Conservation (phyloP, 2,329 filamentous ascomycete species). For the Myriosclerotinia curreyana region DNA sequence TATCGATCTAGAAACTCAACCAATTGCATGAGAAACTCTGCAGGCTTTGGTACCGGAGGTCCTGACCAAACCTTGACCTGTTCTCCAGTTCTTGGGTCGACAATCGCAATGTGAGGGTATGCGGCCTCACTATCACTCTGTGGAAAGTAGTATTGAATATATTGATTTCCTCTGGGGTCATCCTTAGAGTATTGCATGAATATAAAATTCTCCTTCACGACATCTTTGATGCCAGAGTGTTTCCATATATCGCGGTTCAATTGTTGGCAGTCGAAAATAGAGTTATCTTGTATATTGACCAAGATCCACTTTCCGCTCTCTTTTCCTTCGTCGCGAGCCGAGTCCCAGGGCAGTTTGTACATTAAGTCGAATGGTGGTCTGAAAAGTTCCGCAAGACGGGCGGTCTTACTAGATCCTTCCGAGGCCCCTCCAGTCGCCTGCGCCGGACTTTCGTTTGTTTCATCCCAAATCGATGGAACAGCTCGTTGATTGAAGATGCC, state of each 20-base stretch:
- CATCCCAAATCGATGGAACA: conserved; percentile 48
- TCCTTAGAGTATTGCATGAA: conserved; percentile 94
- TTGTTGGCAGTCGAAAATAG: conserved; percentile 90
- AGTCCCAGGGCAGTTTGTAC: conserved; percentile 73
- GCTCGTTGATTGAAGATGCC: conserved; percentile 69
- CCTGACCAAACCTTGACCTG: conserved; percentile 97
- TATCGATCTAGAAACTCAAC: conserved; percentile 97
- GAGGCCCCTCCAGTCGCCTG: conserved; percentile 63
- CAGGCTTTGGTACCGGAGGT: conserved; percentile 67
- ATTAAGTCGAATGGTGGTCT: conserved; percentile 91
- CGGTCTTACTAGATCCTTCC: conserved; percentile 65
- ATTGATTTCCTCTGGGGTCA: conserved; percentile 73
- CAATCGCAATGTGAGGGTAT: conserved; percentile 92
- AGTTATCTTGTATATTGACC: conserved; percentile 91
- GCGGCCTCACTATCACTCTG: conserved; percentile 78
- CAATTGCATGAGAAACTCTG: conserved; percentile 85
- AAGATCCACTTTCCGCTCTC: conserved; percentile 90
- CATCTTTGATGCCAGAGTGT: conserved; percentile 71
- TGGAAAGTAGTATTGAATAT: conserved; percentile 85
- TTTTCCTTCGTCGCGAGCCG: conserved; percentile 80
- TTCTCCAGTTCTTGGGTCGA: conserved; percentile 93
- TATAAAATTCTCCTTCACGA: conserved; percentile 87
- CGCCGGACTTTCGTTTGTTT: conserved; percentile 48
- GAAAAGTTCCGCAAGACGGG: conserved; percentile 84
- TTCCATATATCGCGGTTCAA: conserved; percentile 97